phyloP scores from a whole-genome alignment of 371 early-diverging fungal genomes.

The Chytridium lagenaria region DNA sequence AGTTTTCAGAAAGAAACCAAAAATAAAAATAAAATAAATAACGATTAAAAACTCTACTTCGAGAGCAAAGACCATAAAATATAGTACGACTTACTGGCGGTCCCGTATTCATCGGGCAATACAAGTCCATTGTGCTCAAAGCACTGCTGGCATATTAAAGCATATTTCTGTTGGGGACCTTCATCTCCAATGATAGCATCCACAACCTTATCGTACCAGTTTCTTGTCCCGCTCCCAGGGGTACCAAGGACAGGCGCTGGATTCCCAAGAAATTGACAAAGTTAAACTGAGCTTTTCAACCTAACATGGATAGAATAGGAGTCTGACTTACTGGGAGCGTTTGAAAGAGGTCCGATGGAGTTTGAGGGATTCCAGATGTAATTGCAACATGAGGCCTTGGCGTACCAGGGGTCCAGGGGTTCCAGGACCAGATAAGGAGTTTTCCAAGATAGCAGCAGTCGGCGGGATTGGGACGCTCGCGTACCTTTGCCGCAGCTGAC shows the following conservation, averaged over 20 bases:
- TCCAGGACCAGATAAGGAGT: neutral
- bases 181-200: constrained; percentile 89
- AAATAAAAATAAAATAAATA: too few relatives aligned
- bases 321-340: neutral
- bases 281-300: neutral
- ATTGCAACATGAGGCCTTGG: neutral
- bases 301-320: neutral
- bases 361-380: too few relatives aligned
- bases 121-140: constrained; percentile 91
- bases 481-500: neutral
- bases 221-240: constrained; percentile 5
- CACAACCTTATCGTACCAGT: constrained; percentile 84
- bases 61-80: too few relatives aligned
- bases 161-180: constrained; percentile 80
- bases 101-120: constrained; percentile 78
- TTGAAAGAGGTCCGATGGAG: neutral
- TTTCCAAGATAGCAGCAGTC: neutral
- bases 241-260: too few relatives aligned
- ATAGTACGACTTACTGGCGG: constrained; percentile 69
- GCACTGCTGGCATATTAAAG: constrained; percentile 89
- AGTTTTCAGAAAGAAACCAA: too few relatives aligned
- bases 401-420: neutral
- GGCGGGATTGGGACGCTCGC: constrained; percentile 7
- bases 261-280: neutral
- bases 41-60: too few relatives aligned